Evolutionary conservation across 345 rosid species (phyloP).

Genomic region (Salix viminalis): DNA sequence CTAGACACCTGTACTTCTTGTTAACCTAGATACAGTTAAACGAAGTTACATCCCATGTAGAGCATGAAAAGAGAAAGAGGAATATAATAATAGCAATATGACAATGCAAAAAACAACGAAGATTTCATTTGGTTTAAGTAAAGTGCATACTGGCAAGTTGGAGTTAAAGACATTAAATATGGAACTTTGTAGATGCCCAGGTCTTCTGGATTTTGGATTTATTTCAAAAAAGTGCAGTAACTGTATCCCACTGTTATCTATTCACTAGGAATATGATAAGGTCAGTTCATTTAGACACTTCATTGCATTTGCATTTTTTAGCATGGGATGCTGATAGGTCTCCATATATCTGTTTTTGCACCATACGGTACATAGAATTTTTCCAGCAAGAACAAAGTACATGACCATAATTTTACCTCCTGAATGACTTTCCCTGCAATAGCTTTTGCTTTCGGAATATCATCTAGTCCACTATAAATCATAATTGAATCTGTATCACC

Average conservation of each 20-base stretch:
- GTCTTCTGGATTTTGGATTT: too few relatives aligned
- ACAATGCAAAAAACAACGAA: background rate
- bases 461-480: constrained; percentile 91
- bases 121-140: background rate
- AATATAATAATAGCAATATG: background rate
- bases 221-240: too few relatives aligned
- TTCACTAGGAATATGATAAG: too few relatives aligned
- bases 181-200: too few relatives aligned
- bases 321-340: background rate
- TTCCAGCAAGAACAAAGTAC: background rate
- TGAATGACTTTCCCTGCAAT: constrained; percentile 83
- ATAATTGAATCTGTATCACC: constrained; percentile 99
- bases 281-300: background rate
- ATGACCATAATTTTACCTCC: constrained; percentile 55
- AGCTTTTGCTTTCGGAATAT: constrained; percentile 67
- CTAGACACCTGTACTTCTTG: constrained; percentile 83
- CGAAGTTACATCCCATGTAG: constrained; percentile 13
- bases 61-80: background rate
- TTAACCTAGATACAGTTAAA: constrained; percentile 56
- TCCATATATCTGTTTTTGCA: background rate
- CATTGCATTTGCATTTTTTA: background rate
- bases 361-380: background rate
- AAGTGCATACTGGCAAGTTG: background rate
- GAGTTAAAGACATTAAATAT: background rate
- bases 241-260: background rate